phyloP scores from a whole-genome alignment of 805 yeast genomes.

The Starmerella stigmatis region DNA sequence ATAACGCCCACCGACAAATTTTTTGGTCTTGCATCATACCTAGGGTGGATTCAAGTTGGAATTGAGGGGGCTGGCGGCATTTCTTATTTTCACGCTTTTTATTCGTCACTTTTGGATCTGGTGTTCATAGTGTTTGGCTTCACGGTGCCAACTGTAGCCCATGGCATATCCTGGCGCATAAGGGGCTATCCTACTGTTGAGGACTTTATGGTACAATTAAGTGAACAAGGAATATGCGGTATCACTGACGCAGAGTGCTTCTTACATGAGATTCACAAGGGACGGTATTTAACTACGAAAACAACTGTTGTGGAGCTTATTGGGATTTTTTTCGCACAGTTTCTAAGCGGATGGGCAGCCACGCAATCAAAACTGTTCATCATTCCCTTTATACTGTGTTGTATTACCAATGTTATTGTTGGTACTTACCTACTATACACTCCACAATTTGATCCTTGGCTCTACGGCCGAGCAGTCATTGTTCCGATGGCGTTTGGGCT shows the following conservation, averaged over 20 bases:
- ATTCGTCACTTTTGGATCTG: conserved; percentile 13
- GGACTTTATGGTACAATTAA: conserved; percentile 12
- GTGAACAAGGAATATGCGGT: conserved; percentile 22
- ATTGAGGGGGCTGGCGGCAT: conserved; percentile 25
- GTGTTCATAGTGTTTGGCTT: conserved; percentile 12
- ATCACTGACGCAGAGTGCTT: conserved; percentile 17
- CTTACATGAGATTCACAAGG: conserved; percentile 10
- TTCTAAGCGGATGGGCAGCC: conserved; percentile 12
- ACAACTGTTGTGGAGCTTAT: conserved; percentile 20
- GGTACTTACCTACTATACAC: conserved; percentile 7
- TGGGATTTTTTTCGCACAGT: conserved; percentile 17
- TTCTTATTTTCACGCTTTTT: conserved; percentile 13
- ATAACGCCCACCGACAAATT: conserved; percentile 14
- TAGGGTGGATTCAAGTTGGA: conserved; percentile 17
- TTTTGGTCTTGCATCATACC: conserved; percentile 23
- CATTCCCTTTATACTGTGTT: conserved; percentile 19
- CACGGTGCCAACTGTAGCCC: conserved; percentile 14
- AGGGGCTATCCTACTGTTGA: conserved; percentile 19
- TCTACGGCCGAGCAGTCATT: conserved; percentile 14
- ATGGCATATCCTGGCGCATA: conserved; percentile 22
- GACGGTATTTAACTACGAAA: conserved; percentile 20
- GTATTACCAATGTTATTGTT: conserved; percentile 17
- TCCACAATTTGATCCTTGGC: conserved; percentile 15
- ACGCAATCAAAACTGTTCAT: conserved; percentile 12
- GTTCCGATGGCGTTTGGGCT: conserved; percentile 25